Base-by-base conservation (phyloP, 768 basidiomycete species). In the Clitopilus passeckerianus region DNA sequence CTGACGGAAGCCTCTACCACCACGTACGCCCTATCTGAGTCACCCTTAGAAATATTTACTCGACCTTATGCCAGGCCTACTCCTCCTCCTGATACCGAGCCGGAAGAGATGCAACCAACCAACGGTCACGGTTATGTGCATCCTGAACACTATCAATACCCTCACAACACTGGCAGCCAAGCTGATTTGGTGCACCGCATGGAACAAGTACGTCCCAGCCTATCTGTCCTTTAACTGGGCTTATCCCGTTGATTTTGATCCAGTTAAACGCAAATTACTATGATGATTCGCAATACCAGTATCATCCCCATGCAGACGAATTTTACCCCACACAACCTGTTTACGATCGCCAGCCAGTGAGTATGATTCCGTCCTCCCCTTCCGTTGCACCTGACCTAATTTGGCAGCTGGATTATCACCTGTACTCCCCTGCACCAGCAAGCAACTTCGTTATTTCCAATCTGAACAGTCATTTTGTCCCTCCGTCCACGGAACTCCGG, bases 391-490 rank as follows among this genome's bases (percentile, higher is more conserved):
- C 56, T 61, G 14, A 44, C 57, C 57, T 44, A 15, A 9, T 41
- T 41, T 41, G 3, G 10, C 68, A 96, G 93, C 82, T 98, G 52
- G 86, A 97, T 68, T 94, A 99, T 68, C 93, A 98, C 64, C 81
- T 98, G 30, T 99, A 99, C 75, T 88, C 91, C 3, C 82, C 84
- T 1, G 81, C 82, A 65, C 77, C 89, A 67, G 77, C 89, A 46
- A 73, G 82, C 62, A 67, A 78, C 58, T 77, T 89, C 68, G 67
- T 81, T 65, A 69, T 81, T 16, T 77, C 81, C 7, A 54, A 70
- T 35, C 63, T 67, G 63, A 65, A 78, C 66, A 76, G 73, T 30
- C 93, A 95, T 68, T 98, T 96, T 74, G 81, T 97, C 1, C 79
- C 76, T 1, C 65, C 79, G 0, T 79, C 81, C 2, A 59, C 67